Evolutionary conservation across 805 yeast species (phyloP).

Genomic region (Starmerella floris): DNA sequence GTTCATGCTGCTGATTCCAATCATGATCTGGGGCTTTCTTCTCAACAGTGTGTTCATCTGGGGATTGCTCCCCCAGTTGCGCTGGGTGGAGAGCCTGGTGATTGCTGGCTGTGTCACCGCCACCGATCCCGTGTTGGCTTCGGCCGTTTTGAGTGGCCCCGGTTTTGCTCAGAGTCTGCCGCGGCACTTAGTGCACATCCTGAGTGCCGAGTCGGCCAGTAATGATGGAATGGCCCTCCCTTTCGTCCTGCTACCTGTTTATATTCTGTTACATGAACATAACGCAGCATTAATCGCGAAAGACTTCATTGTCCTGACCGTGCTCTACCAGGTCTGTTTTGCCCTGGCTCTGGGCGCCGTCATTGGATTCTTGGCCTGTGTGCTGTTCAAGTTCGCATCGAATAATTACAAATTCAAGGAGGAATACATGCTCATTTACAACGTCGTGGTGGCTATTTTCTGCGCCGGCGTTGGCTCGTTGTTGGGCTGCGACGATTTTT

Average conservation of each 20-base stretch:
- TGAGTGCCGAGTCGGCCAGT: constrained; percentile 62
- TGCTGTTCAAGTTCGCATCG: constrained; percentile 38
- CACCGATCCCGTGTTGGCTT: constrained; percentile 48
- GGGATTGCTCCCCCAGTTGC: constrained; percentile 44
- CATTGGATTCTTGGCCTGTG: constrained; percentile 40
- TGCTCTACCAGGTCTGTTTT: constrained; percentile 39
- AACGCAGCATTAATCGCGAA: constrained; percentile 42
- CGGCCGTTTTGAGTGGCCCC: constrained; percentile 49
- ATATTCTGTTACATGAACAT: constrained; percentile 35
- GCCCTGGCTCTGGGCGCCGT: constrained; percentile 42
- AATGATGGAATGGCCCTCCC: constrained; percentile 55
- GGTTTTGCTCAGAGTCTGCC: constrained; percentile 56
- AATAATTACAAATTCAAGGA: constrained; percentile 8
- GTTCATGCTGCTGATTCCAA: constrained; percentile 46
- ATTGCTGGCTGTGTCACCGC: constrained; percentile 64
- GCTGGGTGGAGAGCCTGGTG: constrained; percentile 42
- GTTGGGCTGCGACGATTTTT: constrained; percentile 56
- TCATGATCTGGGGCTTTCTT: constrained; percentile 61
- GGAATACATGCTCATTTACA: constrained; percentile 32
- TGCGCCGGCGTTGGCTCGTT: constrained; percentile 51
- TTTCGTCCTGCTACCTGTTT: constrained; percentile 47
- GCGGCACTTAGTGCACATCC: constrained; percentile 45
- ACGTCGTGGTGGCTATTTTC: constrained; percentile 45
- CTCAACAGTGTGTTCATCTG: constrained; percentile 50
- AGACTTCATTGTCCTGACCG: constrained; percentile 49